Percentiles rank a stretch among this genome's conserved stretches.
These are phyloP conservation scores for Mycocentrospora acerina DNA, from an alignment of 2,329 filamentous ascomycete species.

Conservation along the genomic window DNA sequence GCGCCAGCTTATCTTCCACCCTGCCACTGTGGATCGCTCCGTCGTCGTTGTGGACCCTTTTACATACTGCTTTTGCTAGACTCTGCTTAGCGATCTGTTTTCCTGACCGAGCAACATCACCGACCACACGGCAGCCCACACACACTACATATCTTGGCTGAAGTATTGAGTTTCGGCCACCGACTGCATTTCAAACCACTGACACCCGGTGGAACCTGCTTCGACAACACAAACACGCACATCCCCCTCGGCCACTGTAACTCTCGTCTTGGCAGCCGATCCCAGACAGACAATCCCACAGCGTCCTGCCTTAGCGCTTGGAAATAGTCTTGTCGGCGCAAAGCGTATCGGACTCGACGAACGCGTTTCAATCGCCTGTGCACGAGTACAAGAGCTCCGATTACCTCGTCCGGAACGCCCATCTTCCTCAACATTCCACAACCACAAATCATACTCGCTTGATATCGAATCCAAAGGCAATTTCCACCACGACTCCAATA, in stretches of 20 bases:
- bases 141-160: slow-evolving; percentile 17
- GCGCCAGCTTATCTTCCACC: slow-evolving; percentile 6
- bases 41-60: slow-evolving; percentile 4
- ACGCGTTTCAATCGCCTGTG: slow-evolving; percentile 8
- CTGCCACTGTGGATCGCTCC: slow-evolving; percentile 4
- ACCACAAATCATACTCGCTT: too few relatives aligned
- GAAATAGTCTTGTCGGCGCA: slow-evolving; percentile 8
- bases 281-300: slow-evolving; percentile 10
- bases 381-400: slow-evolving; percentile 8
- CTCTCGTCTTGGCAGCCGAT: slow-evolving; percentile 13
- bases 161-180: slow-evolving; percentile 21
- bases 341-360: slow-evolving; percentile 5
- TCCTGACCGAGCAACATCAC: slow-evolving; percentile 1
- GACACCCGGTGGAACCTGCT: slow-evolving; percentile 12
- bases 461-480: too few relatives aligned
- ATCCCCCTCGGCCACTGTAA: slow-evolving; percentile 9
- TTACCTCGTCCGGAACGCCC: slow-evolving; percentile 9
- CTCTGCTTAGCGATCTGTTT: slow-evolving; percentile 12
- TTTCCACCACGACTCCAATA: not conserved
- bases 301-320: slow-evolving; percentile 9
- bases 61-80: slow-evolving; percentile 7
- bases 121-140: too few relatives aligned
- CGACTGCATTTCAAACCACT: slow-evolving; percentile 25
- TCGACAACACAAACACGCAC: slow-evolving; percentile 5
- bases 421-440: slow-evolving; percentile 10